phyloP scores from a whole-genome alignment of 768 basidiomycete genomes.

The Leccinum arenicola region DNA sequence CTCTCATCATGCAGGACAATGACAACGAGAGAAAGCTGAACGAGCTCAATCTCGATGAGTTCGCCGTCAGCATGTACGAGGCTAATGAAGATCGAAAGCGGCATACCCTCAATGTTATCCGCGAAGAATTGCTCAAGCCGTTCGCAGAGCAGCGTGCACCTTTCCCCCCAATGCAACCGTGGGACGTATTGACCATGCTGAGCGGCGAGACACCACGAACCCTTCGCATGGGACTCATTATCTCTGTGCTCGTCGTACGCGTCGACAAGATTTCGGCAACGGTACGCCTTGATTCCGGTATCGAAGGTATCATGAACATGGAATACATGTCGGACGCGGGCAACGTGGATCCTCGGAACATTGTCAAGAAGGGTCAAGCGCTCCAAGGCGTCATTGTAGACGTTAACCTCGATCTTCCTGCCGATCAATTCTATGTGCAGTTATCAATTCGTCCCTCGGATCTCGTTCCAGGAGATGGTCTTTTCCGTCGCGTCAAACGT shows the following conservation, averaged over 20 bases:
- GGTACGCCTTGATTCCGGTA: constrained; percentile 88
- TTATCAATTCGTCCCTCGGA: constrained; percentile 70
- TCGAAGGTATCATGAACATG: constrained; percentile 75
- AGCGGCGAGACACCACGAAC: constrained; percentile 87
- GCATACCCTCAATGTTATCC: constrained; percentile 84
- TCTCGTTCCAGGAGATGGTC: constrained; percentile 57
- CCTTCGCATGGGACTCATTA: constrained; percentile 73
- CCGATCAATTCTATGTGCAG: constrained; percentile 65
- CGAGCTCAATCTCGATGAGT: constrained; percentile 93
- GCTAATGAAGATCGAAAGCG: constrained; percentile 84
- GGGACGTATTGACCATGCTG: constrained; percentile 92
- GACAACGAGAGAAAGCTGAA: constrained; percentile 79
- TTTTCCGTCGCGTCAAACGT: constrained; percentile 54
- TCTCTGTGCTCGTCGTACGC: constrained; percentile 70
- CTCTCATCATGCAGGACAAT: constrained; percentile 77
- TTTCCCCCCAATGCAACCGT: constrained; percentile 62
- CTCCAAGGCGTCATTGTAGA: constrained; percentile 76
- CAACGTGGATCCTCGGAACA: constrained; percentile 39
- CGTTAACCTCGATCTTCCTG: constrained; percentile 58
- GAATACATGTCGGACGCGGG: constrained; percentile 55
- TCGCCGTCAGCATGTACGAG: constrained; percentile 87
- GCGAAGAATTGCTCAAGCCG: constrained; percentile 77
- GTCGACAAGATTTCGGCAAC: constrained; percentile 43
- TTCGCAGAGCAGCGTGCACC: constrained; percentile 70
- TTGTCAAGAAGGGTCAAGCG: constrained; percentile 76